phyloP scores from a whole-genome alignment of 257 asterid species.

The Echites panduratus region DNA sequence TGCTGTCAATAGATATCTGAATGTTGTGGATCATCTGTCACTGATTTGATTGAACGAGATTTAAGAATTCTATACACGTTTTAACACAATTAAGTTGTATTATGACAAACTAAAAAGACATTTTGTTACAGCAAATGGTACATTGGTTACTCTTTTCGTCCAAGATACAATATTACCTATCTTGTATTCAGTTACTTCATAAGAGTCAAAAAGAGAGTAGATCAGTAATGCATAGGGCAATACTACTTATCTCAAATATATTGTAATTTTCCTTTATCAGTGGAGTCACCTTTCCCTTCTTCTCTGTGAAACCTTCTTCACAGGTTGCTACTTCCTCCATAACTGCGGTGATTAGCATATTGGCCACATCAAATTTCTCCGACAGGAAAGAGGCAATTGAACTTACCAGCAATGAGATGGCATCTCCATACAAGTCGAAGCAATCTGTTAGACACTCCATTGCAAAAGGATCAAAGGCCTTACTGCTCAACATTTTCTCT shows the following conservation, averaged over 20 bases:
- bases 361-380: constrained; percentile 16
- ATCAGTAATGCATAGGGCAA: constrained; percentile 20
- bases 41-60: not conserved
- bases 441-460: constrained; percentile 21
- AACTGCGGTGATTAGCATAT: constrained; percentile 18
- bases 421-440: constrained; percentile 22
- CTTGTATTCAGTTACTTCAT: not conserved
- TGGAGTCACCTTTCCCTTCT: constrained; percentile 16
- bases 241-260: constrained; percentile 20
- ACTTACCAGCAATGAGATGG: constrained; percentile 7
- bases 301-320: constrained; percentile 24
- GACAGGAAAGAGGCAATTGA: constrained; percentile 14
- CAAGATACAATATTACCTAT: not conserved
- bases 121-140: not conserved
- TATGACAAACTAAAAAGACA: not conserved
- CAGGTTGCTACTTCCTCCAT: constrained; percentile 18
- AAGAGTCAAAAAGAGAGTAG: not conserved
- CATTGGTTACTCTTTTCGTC: not conserved
- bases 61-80: not conserved
- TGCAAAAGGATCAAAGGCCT: constrained; percentile 16
- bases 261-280: constrained; percentile 19
- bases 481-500: constrained; percentile 13
- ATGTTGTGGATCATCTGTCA: not conserved
- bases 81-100: not conserved
- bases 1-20: not conserved